These are phyloP conservation scores for Angomonas deanei DNA, from an alignment of 208 protist species.

Conservation along the genomic window DNA sequence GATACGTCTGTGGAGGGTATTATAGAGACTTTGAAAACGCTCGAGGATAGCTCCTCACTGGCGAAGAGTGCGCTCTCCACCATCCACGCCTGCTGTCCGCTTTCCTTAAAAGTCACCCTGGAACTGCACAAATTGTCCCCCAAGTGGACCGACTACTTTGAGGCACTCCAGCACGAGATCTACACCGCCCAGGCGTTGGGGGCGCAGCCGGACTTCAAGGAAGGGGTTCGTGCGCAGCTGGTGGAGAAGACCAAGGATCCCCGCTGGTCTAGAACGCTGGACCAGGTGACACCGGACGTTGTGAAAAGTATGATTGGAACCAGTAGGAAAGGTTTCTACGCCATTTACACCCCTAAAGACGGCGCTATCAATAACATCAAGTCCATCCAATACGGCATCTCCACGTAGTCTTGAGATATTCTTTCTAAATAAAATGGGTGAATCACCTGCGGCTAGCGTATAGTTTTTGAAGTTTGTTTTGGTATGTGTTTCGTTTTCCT, in stretches of 20 bases:
- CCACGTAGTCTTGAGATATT: slow-evolving; percentile 8
- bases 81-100: slow-evolving; percentile 32
- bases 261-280: slow-evolving; percentile 32
- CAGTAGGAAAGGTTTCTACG: slow-evolving; percentile 20
- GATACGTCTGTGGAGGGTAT: slow-evolving; percentile 35
- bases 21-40: slow-evolving; percentile 17
- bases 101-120: slow-evolving; percentile 37
- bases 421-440: too few species aligned
- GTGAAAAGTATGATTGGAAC: slow-evolving; percentile 10
- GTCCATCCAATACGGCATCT: background rate
- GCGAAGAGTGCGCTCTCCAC: slow-evolving; percentile 15
- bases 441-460: too few species aligned
- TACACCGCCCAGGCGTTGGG: slow-evolving; percentile 27
- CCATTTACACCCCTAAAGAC: slow-evolving; percentile 3
- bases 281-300: slow-evolving; percentile 10
- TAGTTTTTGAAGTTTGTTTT: too few species aligned
- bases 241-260: slow-evolving; percentile 40
- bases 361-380: background rate
- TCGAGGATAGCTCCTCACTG: slow-evolving; percentile 24
- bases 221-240: slow-evolving; percentile 38
- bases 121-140: slow-evolving; percentile 25
- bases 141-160: slow-evolving; percentile 5
- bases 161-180: slow-evolving; percentile 21
- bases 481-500: too few species aligned
- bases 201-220: slow-evolving; percentile 30